Percentiles rank a stretch among this genome's conserved stretches.
Evolutionary conservation across 2,329 filamentous ascomycete genomes (phyloP).

Genomic region (Venturia nashicola): DNA sequence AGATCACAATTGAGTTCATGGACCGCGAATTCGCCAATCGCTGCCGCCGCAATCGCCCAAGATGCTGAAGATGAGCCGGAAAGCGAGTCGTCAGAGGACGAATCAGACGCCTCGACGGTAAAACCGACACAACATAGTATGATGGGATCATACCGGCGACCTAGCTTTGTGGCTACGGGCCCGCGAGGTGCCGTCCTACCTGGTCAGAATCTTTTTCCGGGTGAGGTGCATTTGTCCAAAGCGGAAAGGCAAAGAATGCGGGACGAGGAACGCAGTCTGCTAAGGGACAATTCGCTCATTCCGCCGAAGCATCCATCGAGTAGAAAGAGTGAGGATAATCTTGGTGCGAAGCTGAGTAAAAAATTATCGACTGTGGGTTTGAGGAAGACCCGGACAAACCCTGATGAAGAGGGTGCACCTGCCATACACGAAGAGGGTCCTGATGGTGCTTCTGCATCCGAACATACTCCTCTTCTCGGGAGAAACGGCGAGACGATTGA

Average conservation of each 20-base stretch:
- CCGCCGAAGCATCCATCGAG: constrained; percentile 36
- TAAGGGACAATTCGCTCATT: constrained; percentile 48
- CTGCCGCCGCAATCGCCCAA: constrained; percentile 25
- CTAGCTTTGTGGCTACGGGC: constrained; percentile 63
- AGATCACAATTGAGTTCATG: constrained; percentile 14
- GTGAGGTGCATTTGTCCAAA: constrained; percentile 35
- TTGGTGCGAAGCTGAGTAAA: constrained; percentile 16
- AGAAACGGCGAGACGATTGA: constrained; percentile 10
- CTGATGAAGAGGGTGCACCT: constrained; percentile 3
- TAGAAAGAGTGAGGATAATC: constrained; percentile 17
- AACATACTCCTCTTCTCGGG: constrained; percentile 16
- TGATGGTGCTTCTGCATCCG: constrained; percentile 15
- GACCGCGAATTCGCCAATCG: constrained; percentile 20
- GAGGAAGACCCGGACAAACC: constrained; percentile 13
- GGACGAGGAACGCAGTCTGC: constrained; percentile 44
- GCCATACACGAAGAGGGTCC: constrained; percentile 16
- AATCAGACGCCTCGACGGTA: constrained; percentile 18
- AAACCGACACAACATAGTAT: constrained; percentile 35
- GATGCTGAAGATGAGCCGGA: constrained; percentile 22
- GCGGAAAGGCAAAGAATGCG: constrained; percentile 41
- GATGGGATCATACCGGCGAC: constrained; percentile 59
- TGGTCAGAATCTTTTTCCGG: constrained; percentile 23
- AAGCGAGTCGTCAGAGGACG: constrained; percentile 35
- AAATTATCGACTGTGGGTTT: constrained; percentile 19
- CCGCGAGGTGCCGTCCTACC: constrained; percentile 58